These are phyloP conservation scores for Starmerella lactis-condensi DNA, from an alignment of 805 yeast genomes.

Conservation along the genomic window DNA sequence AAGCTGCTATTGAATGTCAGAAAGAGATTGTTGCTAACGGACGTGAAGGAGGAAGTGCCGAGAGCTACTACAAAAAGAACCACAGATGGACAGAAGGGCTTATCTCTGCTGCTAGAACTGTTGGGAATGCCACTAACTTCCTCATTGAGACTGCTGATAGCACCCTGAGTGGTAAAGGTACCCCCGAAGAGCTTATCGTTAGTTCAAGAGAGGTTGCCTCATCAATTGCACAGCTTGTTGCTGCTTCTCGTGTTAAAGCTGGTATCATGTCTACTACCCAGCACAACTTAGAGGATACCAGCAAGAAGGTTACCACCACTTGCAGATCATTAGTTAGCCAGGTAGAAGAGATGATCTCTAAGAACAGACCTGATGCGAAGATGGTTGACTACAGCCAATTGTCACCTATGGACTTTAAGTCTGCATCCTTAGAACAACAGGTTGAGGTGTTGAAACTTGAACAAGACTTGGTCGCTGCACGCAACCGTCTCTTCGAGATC, in stretches of 20 bases:
- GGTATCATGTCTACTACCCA: slow-evolving; percentile 59
- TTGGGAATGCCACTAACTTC: slow-evolving; percentile 66
- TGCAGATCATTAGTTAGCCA: slow-evolving; percentile 53
- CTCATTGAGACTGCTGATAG: slow-evolving; percentile 78
- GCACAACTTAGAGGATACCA: slow-evolving; percentile 49
- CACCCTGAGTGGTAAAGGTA: slow-evolving; percentile 40
- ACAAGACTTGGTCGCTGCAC: slow-evolving; percentile 47
- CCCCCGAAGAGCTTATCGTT: slow-evolving; percentile 70
- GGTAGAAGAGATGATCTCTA: slow-evolving; percentile 42
- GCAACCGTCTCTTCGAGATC: slow-evolving; percentile 70
- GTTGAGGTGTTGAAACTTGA: slow-evolving; percentile 74
- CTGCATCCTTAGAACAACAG: slow-evolving; percentile 82
- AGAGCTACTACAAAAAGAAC: slow-evolving; percentile 69
- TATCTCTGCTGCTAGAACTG: slow-evolving; percentile 73
- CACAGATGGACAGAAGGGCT: slow-evolving; percentile 89
- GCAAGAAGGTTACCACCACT: slow-evolving; percentile 53
- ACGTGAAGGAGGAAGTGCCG: slow-evolving; percentile 42
- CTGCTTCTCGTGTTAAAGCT: slow-evolving; percentile 78
- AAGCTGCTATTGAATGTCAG: slow-evolving; percentile 65
- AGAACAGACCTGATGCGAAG: slow-evolving; percentile 22
- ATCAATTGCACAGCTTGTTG: slow-evolving; percentile 78
- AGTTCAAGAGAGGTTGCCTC: slow-evolving; percentile 87
- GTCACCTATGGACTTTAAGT: slow-evolving; percentile 62
- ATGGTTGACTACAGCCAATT: slow-evolving; percentile 48
- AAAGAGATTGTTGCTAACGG: slow-evolving; percentile 60